Evolutionary conservation across 176 grass and related monocot genomes (phyloP), one percentile per base, ranked within the genome.

Genomic region (Canna indica): DNA sequence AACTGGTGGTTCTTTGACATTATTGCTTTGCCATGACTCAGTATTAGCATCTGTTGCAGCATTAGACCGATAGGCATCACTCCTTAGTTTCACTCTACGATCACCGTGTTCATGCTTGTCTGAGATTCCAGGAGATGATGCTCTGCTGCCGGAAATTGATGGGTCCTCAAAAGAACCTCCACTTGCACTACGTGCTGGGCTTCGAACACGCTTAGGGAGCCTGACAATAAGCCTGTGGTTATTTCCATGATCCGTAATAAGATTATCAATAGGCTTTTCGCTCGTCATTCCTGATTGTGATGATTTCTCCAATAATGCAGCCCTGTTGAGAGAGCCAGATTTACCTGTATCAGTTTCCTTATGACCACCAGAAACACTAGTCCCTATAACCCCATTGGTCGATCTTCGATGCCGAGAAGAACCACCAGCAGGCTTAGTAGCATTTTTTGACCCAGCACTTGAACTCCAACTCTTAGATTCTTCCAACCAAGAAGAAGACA

Each of bases 401-500:
- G 70, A 61, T 67, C 83, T 88, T 72, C 83, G 78, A 83, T 88
- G 88, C 33, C 74, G 85, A 28, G 81, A 80, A 59, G 84, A 85
- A 67, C 83, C 67, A 15, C 87, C 85, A 13, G 88, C 88, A 73
- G 64, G 57, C 79, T 87, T 95, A 31, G 75, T 79, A 66, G 75
- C 77, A 86, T 76, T 76, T 3, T 73, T 80, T 70, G 91, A 96
- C 45, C 81, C 85, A 56, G 87, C 81, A 72, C 85, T 96, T 73
- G 91, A 96, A 80, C 85, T 91, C 67, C 78, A 96, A 80, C 85
- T 91, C 67, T 76, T 81, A 3, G 85, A 81, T 20, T 91, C 91
- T 78, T 96, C 88, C 60, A 85, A 88, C 77, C 78, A 88, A 13
- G 75, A 85, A 61, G 79, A 84, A 80, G 68, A 76, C 35, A 83